Conservation (phyloP, 2,329 filamentous ascomycete genomes). For the Hymenoscyphus fraxineus region DNA sequence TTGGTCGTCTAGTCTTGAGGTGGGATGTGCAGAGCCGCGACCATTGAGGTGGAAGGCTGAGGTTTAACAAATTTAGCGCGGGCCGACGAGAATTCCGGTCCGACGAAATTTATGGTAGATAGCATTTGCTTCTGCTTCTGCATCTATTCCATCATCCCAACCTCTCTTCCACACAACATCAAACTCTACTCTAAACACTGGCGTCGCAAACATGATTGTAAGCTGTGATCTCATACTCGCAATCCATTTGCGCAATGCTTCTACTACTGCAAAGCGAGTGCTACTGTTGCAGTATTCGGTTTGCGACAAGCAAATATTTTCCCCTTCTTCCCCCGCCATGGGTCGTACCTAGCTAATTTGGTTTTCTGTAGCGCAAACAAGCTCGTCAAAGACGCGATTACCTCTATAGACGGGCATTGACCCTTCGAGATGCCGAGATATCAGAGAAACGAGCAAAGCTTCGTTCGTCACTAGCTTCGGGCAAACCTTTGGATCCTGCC, state of each 20-base stretch:
- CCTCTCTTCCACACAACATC: slow-evolving; percentile 3
- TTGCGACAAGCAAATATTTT: slow-evolving; percentile 7
- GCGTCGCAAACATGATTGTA: slow-evolving; percentile 29
- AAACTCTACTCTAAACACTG: slow-evolving; percentile 2
- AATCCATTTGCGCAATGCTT: background rate
- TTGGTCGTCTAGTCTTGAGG: slow-evolving; percentile 11
- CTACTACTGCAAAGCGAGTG: background rate
- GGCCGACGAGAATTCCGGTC: slow-evolving; percentile 16
- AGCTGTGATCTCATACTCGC: slow-evolving; percentile 10
- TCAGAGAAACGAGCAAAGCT: slow-evolving; percentile 86
- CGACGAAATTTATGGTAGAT: slow-evolving; percentile 22
- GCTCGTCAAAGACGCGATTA: slow-evolving; percentile 79
- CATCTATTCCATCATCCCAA: background rate
- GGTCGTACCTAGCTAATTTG: background rate
- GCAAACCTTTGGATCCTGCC: slow-evolving; percentile 75
- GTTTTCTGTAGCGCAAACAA: slow-evolving; percentile 56
- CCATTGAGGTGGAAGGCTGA: slow-evolving; percentile 3
- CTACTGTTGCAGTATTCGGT: background rate
- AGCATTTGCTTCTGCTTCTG: background rate
- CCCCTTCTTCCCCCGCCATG: slow-evolving; percentile 3
- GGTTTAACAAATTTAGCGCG: slow-evolving; percentile 20
- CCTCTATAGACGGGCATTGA: slow-evolving; percentile 83
- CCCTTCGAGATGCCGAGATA: slow-evolving; percentile 86
- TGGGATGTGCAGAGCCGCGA: slow-evolving; percentile 19
- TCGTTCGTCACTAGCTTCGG: slow-evolving; percentile 80